Conservation (phyloP, 768 basidiomycete genomes). For the Naganishia onofrii region DNA sequence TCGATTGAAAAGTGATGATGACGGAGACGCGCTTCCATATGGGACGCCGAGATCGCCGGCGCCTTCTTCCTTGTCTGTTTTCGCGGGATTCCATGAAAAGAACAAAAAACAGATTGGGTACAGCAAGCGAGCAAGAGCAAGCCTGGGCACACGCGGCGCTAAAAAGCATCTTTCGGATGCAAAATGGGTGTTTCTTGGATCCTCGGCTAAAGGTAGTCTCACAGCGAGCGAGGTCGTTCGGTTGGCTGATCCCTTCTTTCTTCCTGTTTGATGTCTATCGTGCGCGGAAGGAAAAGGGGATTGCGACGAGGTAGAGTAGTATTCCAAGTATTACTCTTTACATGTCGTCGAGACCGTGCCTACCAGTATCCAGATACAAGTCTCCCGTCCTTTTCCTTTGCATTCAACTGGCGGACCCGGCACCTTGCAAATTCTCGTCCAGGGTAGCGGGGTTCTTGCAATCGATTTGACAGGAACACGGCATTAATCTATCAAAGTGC, state of each 20-base stretch:
- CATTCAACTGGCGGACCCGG: too few species aligned
- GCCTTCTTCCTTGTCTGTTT: too few species aligned
- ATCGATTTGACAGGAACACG: too few species aligned
- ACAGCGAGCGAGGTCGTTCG: neutral
- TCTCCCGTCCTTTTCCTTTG: too few species aligned
- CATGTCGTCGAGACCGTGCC: too few species aligned
- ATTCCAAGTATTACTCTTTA: too few species aligned
- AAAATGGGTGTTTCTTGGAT: neutral
- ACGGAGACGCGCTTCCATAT: neutral
- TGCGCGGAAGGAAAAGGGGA: neutral
- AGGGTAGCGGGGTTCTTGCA: too few species aligned
- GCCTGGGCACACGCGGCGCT: neutral
- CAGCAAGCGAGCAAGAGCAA: neutral
- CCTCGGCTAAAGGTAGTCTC: neutral
- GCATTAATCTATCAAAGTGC: too few species aligned
- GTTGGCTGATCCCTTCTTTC: neutral
- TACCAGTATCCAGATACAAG: too few species aligned
- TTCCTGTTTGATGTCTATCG: neutral
- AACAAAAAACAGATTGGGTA: neutral
- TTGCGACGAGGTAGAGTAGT: neutral
- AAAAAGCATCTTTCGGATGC: neutral
- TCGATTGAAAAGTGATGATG: neutral
- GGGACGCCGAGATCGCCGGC: neutral
- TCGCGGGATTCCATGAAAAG: slow-evolving; percentile 2
- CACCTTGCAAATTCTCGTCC: too few species aligned